phyloP scores from a whole-genome alignment of 805 yeast genomes.

The Cyberlindnera suaveolens region DNA sequence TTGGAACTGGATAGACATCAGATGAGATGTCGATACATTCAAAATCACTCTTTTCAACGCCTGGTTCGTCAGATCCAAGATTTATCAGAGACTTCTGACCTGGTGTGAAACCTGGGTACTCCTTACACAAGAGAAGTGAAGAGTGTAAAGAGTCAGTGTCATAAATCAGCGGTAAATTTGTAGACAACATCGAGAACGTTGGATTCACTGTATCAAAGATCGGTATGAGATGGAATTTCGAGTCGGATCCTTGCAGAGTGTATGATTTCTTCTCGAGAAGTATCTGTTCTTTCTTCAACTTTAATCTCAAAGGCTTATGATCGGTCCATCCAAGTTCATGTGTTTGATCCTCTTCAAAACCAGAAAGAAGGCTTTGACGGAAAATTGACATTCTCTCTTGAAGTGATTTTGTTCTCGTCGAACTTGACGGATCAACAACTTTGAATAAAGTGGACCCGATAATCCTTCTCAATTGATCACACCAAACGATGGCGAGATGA shows the following conservation, averaged over 20 bases:
- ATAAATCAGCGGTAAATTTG: neutral
- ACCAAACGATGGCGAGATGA: constrained; percentile 95
- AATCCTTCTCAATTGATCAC: constrained; percentile 72
- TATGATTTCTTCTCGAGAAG: neutral
- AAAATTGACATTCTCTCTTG: constrained; percentile 54
- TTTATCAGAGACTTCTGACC: neutral
- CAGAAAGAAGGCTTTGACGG: constrained; percentile 40
- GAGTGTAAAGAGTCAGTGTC: neutral
- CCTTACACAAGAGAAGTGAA: constrained; percentile 10
- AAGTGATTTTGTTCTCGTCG: constrained; percentile 47
- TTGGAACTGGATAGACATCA: constrained; percentile 41
- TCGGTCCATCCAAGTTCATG: constrained; percentile 17
- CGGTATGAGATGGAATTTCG: constrained; percentile 3
- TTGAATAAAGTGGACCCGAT: constrained; percentile 56
- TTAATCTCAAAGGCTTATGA: constrained; percentile 12
- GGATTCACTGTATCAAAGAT: constrained; percentile 1
- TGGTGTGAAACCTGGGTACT: neutral
- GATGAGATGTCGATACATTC: constrained; percentile 40
- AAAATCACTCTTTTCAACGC: constrained; percentile 3
- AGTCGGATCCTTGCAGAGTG: constrained; percentile 1
- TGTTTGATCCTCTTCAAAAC: constrained; percentile 41
- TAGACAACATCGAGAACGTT: constrained; percentile 3
- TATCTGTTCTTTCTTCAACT: constrained; percentile 19
- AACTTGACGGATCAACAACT: constrained; percentile 43
- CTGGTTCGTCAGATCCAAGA: neutral